Percentiles rank a stretch among this genome's conserved stretches.
These are phyloP conservation scores for Pseudogymnoascus verrucosus DNA, from an alignment of 2,329 filamentous ascomycete genomes.

Conservation along the genomic window DNA sequence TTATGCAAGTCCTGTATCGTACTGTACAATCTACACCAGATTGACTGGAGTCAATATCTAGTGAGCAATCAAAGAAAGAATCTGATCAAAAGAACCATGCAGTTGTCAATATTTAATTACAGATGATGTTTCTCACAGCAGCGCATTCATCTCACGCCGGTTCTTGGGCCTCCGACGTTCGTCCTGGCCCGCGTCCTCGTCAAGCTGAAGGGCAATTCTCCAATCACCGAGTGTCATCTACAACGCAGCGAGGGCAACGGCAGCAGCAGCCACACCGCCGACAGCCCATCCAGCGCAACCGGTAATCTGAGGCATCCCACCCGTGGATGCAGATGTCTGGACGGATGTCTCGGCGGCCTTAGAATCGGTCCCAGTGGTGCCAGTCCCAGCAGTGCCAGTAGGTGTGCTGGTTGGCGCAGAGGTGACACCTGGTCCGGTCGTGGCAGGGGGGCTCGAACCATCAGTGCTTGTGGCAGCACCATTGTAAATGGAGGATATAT, in stretches of 20 bases:
- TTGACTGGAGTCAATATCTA: neutral
- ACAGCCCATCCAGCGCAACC: neutral
- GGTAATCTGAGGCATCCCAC: conserved; percentile 6
- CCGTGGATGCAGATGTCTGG: neutral
- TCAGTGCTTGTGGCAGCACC: neutral
- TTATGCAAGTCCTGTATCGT: neutral
- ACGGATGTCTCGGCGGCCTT: neutral
- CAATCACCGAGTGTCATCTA: neutral
- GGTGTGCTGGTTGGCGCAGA: conserved; percentile 4
- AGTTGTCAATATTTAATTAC: neutral
- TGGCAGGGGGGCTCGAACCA: neutral
- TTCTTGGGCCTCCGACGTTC: neutral
- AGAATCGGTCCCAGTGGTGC: neutral
- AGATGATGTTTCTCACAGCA: neutral
- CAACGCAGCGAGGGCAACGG: neutral
- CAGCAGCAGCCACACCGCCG: conserved; percentile 1
- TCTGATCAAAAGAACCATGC: neutral
- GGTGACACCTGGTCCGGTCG: neutral
- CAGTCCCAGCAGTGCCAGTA: neutral
- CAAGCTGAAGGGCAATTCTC: neutral
- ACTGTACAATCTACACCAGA: neutral
- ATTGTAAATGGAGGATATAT: neutral
- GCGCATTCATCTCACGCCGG: neutral
- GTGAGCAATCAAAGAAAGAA: neutral
- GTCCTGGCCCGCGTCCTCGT: neutral